Conservation (phyloP, 495 filamentous ascomycete genomes). For the Trichocladium antarcticum region DNA sequence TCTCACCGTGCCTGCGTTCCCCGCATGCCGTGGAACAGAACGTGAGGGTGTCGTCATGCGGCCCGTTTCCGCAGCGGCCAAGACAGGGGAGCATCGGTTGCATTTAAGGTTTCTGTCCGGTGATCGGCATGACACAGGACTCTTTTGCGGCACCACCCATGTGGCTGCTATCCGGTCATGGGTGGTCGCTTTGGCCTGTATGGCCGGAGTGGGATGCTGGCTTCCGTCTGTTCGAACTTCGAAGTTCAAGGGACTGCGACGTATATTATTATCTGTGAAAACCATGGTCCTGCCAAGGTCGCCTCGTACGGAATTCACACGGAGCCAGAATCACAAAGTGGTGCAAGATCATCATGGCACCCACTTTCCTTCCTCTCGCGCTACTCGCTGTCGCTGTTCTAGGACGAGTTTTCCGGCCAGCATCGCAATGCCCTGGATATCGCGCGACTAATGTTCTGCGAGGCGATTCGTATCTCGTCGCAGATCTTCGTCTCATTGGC, state of each 20-base stretch:
- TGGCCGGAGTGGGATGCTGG: no score
- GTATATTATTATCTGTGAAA: no score
- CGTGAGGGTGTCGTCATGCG: no score
- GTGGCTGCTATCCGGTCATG: no score
- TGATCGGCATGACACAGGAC: no score
- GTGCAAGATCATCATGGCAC: not conserved
- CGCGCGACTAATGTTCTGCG: constrained; percentile 50
- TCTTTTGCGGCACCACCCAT: no score
- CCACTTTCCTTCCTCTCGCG: not conserved
- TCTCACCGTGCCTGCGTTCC: no score
- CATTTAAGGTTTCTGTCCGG: no score
- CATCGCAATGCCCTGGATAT: constrained; percentile 55
- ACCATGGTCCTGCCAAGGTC: not conserved
- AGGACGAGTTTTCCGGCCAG: not conserved
- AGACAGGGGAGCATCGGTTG: not conserved
- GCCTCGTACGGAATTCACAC: not conserved
- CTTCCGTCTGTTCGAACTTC: no score
- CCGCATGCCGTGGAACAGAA: no score
- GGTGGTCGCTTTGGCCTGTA: no score
- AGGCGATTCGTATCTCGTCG: constrained; percentile 41
- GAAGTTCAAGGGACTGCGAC: no score
- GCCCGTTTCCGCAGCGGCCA: not conserved
- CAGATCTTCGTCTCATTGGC: constrained; percentile 51
- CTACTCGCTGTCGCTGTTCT: not conserved
- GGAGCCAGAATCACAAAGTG: not conserved